Conservation (phyloP, 352 stramenopile species). For the Elongisporangium undulatum region DNA sequence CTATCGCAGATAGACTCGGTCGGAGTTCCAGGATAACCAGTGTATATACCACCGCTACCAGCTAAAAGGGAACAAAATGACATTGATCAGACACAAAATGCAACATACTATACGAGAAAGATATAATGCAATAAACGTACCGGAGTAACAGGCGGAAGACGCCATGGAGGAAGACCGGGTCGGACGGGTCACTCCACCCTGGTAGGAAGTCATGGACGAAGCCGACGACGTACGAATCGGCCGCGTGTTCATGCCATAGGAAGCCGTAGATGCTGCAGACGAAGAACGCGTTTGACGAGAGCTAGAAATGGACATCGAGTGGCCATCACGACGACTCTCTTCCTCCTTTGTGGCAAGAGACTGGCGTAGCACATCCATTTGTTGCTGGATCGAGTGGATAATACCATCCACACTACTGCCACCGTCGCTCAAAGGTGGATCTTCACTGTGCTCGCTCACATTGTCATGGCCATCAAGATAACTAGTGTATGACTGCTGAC, state of each 20-base stretch:
- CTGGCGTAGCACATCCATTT: conserved; percentile 78
- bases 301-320: conserved; percentile 61
- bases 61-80: neutral
- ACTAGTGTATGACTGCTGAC: neutral
- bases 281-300: conserved; percentile 63
- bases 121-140: neutral
- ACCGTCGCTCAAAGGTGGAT: conserved; percentile 7
- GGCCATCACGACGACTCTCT: conserved; percentile 27
- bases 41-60: neutral
- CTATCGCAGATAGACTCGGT: neutral
- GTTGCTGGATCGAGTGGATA: conserved; percentile 75
- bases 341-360: conserved; percentile 67
- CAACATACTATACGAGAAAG: no score
- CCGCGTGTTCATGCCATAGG: conserved; percentile 10
- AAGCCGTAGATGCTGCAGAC: conserved; percentile 54
- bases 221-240: neutral
- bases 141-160: neutral
- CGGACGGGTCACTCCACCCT: neutral
- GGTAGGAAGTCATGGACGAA: neutral
- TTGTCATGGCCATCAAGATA: neutral
- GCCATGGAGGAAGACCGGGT: neutral
- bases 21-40: neutral
- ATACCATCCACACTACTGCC: conserved; percentile 58
- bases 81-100: no score
- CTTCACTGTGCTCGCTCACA: conserved; percentile 15